Conservation (phyloP, 441 rosid species). For the Arabidopsis hybrid region DNA sequence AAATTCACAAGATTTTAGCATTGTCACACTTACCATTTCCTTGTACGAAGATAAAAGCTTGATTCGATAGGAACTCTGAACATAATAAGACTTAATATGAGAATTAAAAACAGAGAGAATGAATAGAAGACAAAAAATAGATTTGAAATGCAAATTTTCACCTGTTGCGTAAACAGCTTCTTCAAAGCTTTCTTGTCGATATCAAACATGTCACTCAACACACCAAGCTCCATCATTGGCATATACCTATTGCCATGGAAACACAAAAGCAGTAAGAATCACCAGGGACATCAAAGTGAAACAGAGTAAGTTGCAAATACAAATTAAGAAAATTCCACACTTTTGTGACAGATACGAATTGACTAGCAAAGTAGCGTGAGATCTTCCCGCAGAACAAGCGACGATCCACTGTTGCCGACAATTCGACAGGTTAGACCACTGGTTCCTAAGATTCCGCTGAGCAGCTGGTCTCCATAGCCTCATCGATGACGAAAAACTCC, state of each 20-base stretch:
- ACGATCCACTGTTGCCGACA: conserved; percentile 65
- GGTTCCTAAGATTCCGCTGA: conserved; percentile 85
- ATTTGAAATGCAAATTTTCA: conserved; percentile 21
- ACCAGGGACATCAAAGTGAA: background rate
- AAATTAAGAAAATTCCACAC: conserved; percentile 34
- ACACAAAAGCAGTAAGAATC: conserved; percentile 5
- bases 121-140: background rate
- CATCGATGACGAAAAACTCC: conserved; percentile 49
- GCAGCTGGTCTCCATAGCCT: conserved; percentile 92
- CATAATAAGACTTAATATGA: conserved; percentile 30
- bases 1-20: background rate
- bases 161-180: conserved; percentile 76
- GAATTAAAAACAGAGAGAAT: conserved; percentile 6
- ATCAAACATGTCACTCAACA: conserved; percentile 65
- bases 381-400: conserved; percentile 61
- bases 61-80: conserved; percentile 61
- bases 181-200: conserved; percentile 70
- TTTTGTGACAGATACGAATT: conserved; percentile 71
- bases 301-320: background rate
- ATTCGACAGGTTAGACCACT: conserved; percentile 76
- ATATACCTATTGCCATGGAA: conserved; percentile 58
- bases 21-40: conserved; percentile 66
- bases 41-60: conserved; percentile 72
- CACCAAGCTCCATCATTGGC: conserved; percentile 81
- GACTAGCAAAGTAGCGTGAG: conserved; percentile 76